These are phyloP conservation scores for Kwoniella shandongensis DNA, from an alignment of 768 basidiomycete species.

Conservation along the genomic window DNA sequence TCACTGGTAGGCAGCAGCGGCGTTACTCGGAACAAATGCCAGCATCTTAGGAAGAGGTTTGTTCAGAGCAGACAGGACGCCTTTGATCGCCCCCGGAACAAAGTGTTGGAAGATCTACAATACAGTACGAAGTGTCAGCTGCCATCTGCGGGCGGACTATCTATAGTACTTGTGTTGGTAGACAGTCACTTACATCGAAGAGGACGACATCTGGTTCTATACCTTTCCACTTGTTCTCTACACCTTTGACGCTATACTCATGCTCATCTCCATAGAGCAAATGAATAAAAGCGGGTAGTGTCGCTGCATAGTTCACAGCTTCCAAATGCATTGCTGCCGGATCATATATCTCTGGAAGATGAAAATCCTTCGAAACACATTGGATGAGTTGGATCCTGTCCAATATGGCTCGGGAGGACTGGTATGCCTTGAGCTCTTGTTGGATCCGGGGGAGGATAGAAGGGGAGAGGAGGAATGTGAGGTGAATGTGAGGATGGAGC, in stretches of 20 bases:
- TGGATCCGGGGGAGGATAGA: conserved; percentile 6
- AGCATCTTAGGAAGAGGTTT: conserved; percentile 12
- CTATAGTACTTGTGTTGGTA: too few relatives aligned
- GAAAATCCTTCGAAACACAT: conserved; percentile 5
- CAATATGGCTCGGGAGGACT: conserved; percentile 7
- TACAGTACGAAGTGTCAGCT: too few relatives aligned
- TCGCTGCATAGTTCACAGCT: conserved; percentile 19
- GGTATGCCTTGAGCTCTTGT: conserved; percentile 22
- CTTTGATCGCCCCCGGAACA: conserved; percentile 18
- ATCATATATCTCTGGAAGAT: neutral
- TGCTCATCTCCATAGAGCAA: conserved; percentile 9
- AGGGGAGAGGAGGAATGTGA: conserved; percentile 26
- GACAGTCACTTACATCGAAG: conserved; percentile 32
- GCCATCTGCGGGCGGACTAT: too few relatives aligned
- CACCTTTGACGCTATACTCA: neutral
- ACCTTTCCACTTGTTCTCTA: conserved; percentile 25
- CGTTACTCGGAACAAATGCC: conserved; percentile 22
- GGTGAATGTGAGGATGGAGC: conserved; percentile 16
- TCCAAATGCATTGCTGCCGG: conserved; percentile 14
- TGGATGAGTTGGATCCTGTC: conserved; percentile 16
- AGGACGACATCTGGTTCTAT: conserved; percentile 20
- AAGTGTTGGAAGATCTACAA: conserved; percentile 25
- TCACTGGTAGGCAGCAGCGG: conserved; percentile 23
- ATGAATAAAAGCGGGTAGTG: conserved; percentile 15
- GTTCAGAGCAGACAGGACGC: neutral